Percentiles rank a stretch among this genome's conserved stretches.
phyloP scores from a whole-genome alignment of 108 stramenopile genomes.

The Thalassiosira profunda region DNA sequence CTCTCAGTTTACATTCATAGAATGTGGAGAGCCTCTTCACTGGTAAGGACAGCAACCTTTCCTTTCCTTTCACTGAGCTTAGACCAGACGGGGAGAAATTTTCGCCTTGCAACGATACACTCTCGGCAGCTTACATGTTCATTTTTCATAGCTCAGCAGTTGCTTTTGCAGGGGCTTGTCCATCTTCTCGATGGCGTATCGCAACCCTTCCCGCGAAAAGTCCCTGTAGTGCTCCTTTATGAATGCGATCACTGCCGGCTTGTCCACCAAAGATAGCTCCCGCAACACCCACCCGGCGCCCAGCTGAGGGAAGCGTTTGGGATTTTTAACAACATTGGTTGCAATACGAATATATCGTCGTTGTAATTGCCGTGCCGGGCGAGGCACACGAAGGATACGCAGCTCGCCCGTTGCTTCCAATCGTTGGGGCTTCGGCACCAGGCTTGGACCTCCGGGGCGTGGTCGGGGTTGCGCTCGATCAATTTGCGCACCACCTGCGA shows the following conservation, averaged over 20 bases:
- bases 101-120: too few relatives aligned
- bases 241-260: neutral
- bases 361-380: neutral
- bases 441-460: neutral
- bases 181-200: constrained; percentile 16
- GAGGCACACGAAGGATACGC: neutral
- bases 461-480: neutral
- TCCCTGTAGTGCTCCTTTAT: neutral
- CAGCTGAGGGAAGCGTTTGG: constrained; percentile 6
- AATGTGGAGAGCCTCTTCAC: too few relatives aligned
- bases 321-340: neutral
- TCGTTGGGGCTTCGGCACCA: constrained; percentile 4
- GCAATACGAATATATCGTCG: neutral
- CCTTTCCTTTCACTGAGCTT: too few relatives aligned
- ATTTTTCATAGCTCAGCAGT: constrained; percentile 1
- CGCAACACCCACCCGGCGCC: constrained; percentile 6
- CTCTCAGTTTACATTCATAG: too few relatives aligned
- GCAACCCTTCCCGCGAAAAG: constrained; percentile 5
- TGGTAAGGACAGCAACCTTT: too few relatives aligned
- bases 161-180: neutral
- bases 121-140: too few relatives aligned
- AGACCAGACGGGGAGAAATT: too few relatives aligned
- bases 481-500: constrained; percentile 9
- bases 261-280: neutral
- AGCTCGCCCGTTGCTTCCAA: constrained; percentile 10